phyloP scores from a whole-genome alignment of 1,284 basidiomycete species.

The Irpex sp. region DNA sequence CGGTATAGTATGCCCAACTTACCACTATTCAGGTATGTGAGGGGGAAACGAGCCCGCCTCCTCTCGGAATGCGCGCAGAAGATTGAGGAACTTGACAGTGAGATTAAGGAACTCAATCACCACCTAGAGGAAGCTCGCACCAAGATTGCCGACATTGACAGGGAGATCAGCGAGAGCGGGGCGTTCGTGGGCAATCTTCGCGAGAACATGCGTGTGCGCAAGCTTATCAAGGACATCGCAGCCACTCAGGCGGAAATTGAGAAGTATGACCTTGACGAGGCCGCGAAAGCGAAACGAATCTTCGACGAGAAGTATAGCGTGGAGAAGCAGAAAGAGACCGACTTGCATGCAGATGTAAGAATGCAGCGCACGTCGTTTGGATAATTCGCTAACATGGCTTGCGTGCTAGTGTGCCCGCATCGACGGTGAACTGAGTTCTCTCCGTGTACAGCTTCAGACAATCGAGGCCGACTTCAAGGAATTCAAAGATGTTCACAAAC shows the following conservation, averaged over 20 bases:
- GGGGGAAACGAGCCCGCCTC: slow-evolving; percentile 60
- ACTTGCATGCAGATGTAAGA: slow-evolving; percentile 68
- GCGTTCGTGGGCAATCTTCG: slow-evolving; percentile 72
- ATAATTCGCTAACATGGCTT: slow-evolving; percentile 3
- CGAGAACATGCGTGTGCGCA: slow-evolving; percentile 83
- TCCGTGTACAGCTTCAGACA: slow-evolving; percentile 64
- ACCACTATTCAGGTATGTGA: slow-evolving; percentile 57
- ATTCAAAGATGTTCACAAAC: slow-evolving; percentile 84
- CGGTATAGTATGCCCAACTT: slow-evolving; percentile 2
- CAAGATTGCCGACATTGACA: slow-evolving; percentile 54
- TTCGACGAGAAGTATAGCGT: slow-evolving; percentile 81
- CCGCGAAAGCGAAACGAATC: slow-evolving; percentile 74
- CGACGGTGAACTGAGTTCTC: slow-evolving; percentile 80
- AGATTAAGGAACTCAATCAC: slow-evolving; percentile 53
- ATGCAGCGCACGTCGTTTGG: slow-evolving; percentile 6
- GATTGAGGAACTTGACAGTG: slow-evolving; percentile 56
- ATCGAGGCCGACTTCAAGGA: slow-evolving; percentile 78
- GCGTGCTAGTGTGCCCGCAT: slow-evolving; percentile 68
- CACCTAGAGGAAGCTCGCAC: slow-evolving; percentile 55
- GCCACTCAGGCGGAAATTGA: slow-evolving; percentile 74
- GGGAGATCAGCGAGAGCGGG: slow-evolving; percentile 72
- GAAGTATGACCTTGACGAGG: slow-evolving; percentile 75
- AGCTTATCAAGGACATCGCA: slow-evolving; percentile 64
- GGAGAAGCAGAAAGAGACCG: slow-evolving; percentile 69
- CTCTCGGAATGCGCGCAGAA: slow-evolving; percentile 61